Conservation (phyloP, 2,329 filamentous ascomycete genomes). For the Penicillium sp. region DNA sequence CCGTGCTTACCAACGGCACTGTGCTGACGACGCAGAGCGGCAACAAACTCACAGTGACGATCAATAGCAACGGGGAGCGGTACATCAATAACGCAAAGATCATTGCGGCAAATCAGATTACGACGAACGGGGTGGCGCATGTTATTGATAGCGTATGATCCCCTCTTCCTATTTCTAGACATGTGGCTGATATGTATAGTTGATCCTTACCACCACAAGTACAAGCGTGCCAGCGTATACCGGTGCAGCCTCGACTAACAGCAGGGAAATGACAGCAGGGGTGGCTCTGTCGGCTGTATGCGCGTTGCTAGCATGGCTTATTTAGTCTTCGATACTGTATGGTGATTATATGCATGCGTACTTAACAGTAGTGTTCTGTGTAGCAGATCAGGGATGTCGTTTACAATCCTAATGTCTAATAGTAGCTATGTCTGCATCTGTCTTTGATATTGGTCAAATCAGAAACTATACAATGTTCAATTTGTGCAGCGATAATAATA, state of each 20-base stretch:
- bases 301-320: not conserved
- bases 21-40: constrained; percentile 7
- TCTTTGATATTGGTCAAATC: too few species aligned
- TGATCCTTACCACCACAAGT: not conserved
- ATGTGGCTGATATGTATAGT: not conserved
- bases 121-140: constrained; percentile 6
- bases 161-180: not conserved
- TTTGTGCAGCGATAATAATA: too few species aligned
- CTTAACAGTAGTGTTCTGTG: too few species aligned
- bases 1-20: not conserved
- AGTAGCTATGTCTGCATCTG: too few species aligned
- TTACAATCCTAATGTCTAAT: too few species aligned
- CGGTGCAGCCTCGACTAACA: not conserved
- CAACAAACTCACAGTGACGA: constrained; percentile 5
- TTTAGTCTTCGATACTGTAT: too few species aligned
- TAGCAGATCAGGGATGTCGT: too few species aligned
- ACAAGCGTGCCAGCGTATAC: constrained; percentile 2
- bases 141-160: constrained; percentile 8
- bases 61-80: constrained; percentile 1
- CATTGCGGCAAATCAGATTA: constrained; percentile 4
- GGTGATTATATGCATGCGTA: too few species aligned
- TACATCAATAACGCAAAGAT: constrained; percentile 10
- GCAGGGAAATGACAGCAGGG: not conserved
- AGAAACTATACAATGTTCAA: too few species aligned
- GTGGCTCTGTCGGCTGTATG: not conserved